A percentile compares a stretch with the other conserved stretches of the same genome.
Evolutionary conservation across 306 rosid species (phyloP).

Genomic region (Senna siamea): DNA sequence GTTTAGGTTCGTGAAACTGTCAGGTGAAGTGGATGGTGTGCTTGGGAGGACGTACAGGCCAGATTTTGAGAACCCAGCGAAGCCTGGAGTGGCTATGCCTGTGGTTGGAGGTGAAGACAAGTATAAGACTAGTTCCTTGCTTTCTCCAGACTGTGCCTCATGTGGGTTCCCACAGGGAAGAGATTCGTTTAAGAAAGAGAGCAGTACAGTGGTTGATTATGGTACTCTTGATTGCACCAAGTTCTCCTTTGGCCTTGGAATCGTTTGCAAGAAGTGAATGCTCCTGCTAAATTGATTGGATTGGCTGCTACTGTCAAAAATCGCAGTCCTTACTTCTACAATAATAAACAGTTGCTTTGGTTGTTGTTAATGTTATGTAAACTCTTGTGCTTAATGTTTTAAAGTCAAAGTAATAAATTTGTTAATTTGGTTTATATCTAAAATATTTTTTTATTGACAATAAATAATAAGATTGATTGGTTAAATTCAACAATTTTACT

Average conservation of each 20-base stretch:
- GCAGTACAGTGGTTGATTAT: not conserved
- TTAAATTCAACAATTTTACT: no score
- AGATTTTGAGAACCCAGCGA: slow-evolving; percentile 50
- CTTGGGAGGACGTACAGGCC: slow-evolving; percentile 52
- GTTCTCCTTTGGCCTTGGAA: slow-evolving; percentile 45
- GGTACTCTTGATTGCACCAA: slow-evolving; percentile 53
- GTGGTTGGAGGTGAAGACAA: slow-evolving; percentile 54
- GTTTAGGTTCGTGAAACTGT: slow-evolving; percentile 47
- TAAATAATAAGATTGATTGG: no score
- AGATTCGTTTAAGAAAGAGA: not conserved
- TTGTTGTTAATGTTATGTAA: not conserved
- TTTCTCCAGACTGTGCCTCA: slow-evolving; percentile 44
- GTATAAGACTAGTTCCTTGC: slow-evolving; percentile 46
- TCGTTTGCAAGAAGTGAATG: slow-evolving; percentile 49
- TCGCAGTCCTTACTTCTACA: not conserved
- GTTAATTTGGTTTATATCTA: no score
- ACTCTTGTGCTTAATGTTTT: not conserved
- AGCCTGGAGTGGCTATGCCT: slow-evolving; percentile 58
- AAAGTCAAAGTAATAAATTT: no score
- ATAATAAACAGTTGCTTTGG: not conserved
- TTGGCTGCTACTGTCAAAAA: not conserved
- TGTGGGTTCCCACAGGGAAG: slow-evolving; percentile 36
- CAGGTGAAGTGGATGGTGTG: slow-evolving; percentile 53
- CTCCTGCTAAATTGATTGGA: no score
- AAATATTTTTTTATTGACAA: no score